phyloP scores from a whole-genome alignment of 768 basidiomycete species.

The Calocybe indica region DNA sequence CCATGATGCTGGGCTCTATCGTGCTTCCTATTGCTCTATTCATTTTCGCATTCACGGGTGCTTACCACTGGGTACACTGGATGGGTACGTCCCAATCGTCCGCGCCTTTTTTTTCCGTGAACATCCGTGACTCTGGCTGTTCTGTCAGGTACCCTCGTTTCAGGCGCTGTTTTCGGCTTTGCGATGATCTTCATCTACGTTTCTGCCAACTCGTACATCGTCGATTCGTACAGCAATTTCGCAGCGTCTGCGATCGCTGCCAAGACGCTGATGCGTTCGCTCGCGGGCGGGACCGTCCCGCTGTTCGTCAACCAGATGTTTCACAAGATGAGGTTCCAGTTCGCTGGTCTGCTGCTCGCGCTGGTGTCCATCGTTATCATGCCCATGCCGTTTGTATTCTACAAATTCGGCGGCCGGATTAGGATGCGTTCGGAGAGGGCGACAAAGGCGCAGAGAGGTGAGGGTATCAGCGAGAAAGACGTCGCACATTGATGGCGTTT shows the following conservation, averaged over 20 bases:
- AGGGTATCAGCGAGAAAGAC: constrained; percentile 1
- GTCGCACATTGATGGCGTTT: neutral
- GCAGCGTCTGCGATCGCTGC: constrained; percentile 42
- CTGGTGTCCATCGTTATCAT: constrained; percentile 23
- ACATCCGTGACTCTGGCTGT: no score
- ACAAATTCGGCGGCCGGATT: constrained; percentile 33
- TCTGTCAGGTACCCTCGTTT: constrained; percentile 11
- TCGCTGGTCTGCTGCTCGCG: constrained; percentile 29
- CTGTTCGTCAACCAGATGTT: constrained; percentile 38
- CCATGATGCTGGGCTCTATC: constrained; percentile 34
- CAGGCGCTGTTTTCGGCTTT: constrained; percentile 32
- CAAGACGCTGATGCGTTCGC: constrained; percentile 33
- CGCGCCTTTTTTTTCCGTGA: no score
- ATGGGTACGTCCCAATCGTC: constrained; percentile 21
- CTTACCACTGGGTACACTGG: constrained; percentile 32
- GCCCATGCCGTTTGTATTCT: constrained; percentile 37
- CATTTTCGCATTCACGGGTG: constrained; percentile 41
- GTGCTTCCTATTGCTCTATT: constrained; percentile 33
- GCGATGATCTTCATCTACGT: constrained; percentile 38
- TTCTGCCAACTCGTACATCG: constrained; percentile 38
- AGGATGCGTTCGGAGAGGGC: constrained; percentile 15
- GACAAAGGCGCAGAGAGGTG: constrained; percentile 5
- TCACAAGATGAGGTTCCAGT: constrained; percentile 34
- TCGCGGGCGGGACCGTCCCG: constrained; percentile 29
- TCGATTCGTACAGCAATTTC: constrained; percentile 34